Percentiles rank a stretch among this genome's conserved stretches.
Evolutionary conservation across 2,329 filamentous ascomycete genomes (phyloP).

Genomic region (Cladophialophora carrionii): DNA sequence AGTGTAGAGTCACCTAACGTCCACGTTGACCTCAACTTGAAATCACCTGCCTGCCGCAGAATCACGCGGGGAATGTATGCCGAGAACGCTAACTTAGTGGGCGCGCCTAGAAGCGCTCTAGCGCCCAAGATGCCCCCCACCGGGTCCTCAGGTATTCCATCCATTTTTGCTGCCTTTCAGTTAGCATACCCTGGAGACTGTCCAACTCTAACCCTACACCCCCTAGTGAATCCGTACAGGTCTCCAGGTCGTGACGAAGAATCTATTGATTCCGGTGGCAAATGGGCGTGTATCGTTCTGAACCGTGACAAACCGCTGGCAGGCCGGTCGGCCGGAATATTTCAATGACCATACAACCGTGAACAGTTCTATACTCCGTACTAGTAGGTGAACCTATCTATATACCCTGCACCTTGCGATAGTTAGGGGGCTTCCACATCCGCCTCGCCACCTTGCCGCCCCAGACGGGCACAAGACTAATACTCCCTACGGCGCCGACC

Average conservation of each 20-base stretch:
- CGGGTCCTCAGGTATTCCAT: too few relatives aligned
- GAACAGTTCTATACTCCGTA: neutral
- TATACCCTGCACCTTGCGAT: constrained; percentile 74
- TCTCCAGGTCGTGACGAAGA: too few relatives aligned
- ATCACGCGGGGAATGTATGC: neutral
- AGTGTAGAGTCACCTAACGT: neutral
- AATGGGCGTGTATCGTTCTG: too few relatives aligned
- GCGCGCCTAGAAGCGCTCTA: too few relatives aligned
- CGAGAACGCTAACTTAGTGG: neutral
- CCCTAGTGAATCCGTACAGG: too few relatives aligned
- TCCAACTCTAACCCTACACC: too few relatives aligned
- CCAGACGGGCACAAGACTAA: constrained; percentile 85
- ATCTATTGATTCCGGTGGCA: too few relatives aligned
- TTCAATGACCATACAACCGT: neutral
- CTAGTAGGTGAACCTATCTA: constrained; percentile 14
- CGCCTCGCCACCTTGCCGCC: constrained; percentile 81
- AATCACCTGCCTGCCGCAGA: neutral
- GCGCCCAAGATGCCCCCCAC: too few relatives aligned
- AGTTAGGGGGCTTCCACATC: constrained; percentile 87
- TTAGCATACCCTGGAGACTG: too few relatives aligned
- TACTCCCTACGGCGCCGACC: constrained; percentile 74
- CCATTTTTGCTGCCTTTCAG: too few relatives aligned
- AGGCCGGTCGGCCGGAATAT: neutral
- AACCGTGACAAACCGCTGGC: neutral
- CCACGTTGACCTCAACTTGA: neutral